phyloP scores from a whole-genome alignment of 1,284 basidiomycete genomes.

The Fomitopsis pinicola region DNA sequence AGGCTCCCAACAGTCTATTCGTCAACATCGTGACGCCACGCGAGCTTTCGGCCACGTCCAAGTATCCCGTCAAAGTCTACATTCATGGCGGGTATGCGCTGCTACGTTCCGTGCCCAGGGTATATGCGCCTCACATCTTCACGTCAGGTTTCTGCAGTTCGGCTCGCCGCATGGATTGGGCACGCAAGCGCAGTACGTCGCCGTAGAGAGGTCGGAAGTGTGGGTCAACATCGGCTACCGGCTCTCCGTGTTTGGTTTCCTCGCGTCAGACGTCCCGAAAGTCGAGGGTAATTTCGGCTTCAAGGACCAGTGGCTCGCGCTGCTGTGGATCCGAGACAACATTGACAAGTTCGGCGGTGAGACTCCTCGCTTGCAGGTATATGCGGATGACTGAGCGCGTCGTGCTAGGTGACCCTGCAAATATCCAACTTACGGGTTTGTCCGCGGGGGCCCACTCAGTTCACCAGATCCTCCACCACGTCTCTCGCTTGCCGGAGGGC shows the following conservation, averaged over 20 bases:
- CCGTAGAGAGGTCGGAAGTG: conserved; percentile 60
- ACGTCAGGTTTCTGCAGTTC: conserved; percentile 70
- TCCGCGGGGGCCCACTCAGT: conserved; percentile 76
- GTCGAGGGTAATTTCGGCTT: conserved; percentile 74
- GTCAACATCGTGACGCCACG: conserved; percentile 68
- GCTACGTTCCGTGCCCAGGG: background rate
- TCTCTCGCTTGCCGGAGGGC: conserved; percentile 57
- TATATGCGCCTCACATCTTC: background rate
- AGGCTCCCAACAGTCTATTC: conserved; percentile 43
- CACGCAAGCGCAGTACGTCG: conserved; percentile 62
- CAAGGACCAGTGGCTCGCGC: conserved; percentile 70
- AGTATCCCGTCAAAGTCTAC: conserved; percentile 69
- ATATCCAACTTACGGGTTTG: conserved; percentile 62
- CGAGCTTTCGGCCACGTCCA: conserved; percentile 39
- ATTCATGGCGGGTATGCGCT: conserved; percentile 62
- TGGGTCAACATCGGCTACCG: conserved; percentile 73
- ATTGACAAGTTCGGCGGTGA: conserved; percentile 58
- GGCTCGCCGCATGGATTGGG: conserved; percentile 60
- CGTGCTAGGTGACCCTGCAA: conserved; percentile 44
- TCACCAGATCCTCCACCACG: conserved; percentile 70
- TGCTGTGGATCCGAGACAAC: conserved; percentile 58
- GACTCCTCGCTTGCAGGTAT: background rate
- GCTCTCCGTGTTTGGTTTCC: conserved; percentile 70
- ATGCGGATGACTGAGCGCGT: background rate
- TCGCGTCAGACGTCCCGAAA: conserved; percentile 56